Percentiles rank a stretch among this genome's conserved stretches.
Evolutionary conservation across 257 asterid genomes (phyloP).

Genomic region (Salvia miltiorrhiza): DNA sequence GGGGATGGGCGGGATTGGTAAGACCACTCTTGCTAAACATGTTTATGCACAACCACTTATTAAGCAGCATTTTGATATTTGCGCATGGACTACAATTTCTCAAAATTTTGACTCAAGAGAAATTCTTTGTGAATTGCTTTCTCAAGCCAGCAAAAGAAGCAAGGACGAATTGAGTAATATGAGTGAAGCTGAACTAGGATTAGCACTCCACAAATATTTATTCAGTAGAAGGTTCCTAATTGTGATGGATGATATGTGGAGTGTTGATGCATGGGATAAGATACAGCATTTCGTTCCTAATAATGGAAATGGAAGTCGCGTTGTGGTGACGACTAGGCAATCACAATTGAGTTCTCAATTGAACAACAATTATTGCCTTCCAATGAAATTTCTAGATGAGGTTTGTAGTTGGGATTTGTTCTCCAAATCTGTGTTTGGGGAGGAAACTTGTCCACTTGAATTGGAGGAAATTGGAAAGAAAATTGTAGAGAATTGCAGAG

Average conservation of each 20-base stretch:
- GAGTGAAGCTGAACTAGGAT: neutral
- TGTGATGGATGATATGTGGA: conserved; percentile 12
- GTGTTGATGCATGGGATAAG: neutral
- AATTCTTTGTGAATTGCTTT: neutral
- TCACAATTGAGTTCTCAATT: neutral
- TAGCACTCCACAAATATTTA: neutral
- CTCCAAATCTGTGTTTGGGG: neutral
- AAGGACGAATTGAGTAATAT: neutral
- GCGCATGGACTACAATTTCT: conserved; percentile 3
- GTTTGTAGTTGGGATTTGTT: neutral
- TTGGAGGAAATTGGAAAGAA: neutral
- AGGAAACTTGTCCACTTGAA: neutral
- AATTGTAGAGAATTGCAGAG: neutral
- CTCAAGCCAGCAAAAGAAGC: neutral
- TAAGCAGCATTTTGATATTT: neutral
- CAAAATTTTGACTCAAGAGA: neutral
- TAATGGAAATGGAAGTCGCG: neutral
- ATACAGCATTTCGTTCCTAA: neutral
- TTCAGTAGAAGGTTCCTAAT: neutral
- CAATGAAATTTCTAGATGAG: neutral
- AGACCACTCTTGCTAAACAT: conserved; percentile 9
- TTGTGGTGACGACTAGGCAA: conserved; percentile 6
- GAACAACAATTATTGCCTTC: neutral
- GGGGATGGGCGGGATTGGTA: conserved; percentile 15
- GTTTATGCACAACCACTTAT: neutral